These are phyloP conservation scores for Solanum rostratum DNA, from an alignment of 257 asterid genomes.

Conservation along the genomic window DNA sequence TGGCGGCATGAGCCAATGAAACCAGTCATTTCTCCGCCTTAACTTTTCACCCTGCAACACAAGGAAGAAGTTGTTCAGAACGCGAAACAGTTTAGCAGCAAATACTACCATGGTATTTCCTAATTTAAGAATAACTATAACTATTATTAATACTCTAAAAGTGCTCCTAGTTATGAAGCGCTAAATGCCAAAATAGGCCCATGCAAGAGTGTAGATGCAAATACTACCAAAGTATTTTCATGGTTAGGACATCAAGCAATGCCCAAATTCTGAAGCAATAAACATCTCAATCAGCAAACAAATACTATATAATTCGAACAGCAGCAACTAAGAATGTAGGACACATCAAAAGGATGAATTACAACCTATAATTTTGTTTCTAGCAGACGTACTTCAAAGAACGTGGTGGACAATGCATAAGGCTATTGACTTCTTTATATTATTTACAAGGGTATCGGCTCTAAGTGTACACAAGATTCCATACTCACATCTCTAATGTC, in stretches of 20 bases:
- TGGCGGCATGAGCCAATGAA: conserved; percentile 47
- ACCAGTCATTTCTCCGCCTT: conserved; percentile 55
- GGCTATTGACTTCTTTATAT: background rate
- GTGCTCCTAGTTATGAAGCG: background rate
- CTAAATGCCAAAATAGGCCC: background rate
- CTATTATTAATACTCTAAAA: background rate
- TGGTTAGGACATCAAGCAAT: background rate
- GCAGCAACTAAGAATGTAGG: background rate
- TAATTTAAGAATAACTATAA: background rate
- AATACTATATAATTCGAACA: background rate
- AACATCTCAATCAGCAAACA: background rate
- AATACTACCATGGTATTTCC: background rate
- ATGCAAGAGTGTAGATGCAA: background rate
- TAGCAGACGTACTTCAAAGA: background rate
- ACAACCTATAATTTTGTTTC: background rate
- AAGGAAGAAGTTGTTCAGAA: background rate
- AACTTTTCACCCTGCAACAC: conserved; percentile 51
- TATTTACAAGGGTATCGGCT: background rate
- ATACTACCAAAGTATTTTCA: background rate
- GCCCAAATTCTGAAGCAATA: background rate
- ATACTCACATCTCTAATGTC: background rate
- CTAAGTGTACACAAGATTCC: background rate
- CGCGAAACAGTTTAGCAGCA: background rate
- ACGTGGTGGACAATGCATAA: background rate
- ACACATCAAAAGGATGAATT: background rate